Percentiles rank a stretch among this genome's conserved stretches.
phyloP scores from a whole-genome alignment of 306 rosid genomes.

The Sechiopsis laciniata region DNA sequence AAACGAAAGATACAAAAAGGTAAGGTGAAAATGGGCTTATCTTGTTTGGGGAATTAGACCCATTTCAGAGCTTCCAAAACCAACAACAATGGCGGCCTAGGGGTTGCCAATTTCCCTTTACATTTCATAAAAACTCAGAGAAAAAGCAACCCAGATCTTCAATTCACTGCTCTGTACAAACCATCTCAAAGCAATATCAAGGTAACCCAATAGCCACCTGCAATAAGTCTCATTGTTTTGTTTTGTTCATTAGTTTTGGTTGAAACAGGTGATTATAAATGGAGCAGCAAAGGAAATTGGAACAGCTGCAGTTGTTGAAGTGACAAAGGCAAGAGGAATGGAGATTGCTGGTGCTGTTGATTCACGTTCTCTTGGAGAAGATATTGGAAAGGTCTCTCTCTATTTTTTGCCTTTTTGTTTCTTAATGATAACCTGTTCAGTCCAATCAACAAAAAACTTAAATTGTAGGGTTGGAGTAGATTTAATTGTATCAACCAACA shows the following conservation, averaged over 20 bases:
- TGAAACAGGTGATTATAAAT: slow-evolving; percentile 58
- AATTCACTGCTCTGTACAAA: slow-evolving; percentile 53
- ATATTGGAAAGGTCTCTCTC: slow-evolving; percentile 38
- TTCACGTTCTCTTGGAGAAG: slow-evolving; percentile 43
- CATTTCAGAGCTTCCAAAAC: slow-evolving; percentile 24
- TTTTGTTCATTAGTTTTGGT: not conserved
- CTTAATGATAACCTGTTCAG: not conserved
- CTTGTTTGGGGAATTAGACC: slow-evolving; percentile 9
- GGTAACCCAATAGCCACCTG: slow-evolving; percentile 32
- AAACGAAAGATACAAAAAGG: no score
- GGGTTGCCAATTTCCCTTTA: slow-evolving; percentile 47
- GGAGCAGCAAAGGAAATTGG: slow-evolving; percentile 96
- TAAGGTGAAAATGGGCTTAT: no score
- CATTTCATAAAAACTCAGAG: slow-evolving; percentile 28
- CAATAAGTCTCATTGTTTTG: not conserved
- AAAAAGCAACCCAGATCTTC: slow-evolving; percentile 31
- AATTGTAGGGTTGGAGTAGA: no score
- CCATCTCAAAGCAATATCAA: slow-evolving; percentile 60
- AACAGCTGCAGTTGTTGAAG: slow-evolving; percentile 76
- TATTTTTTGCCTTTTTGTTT: not conserved
- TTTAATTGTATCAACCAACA: no score
- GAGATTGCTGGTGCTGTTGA: slow-evolving; percentile 58
- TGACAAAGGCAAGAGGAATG: slow-evolving; percentile 64
- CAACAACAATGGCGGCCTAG: slow-evolving; percentile 55
- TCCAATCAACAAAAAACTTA: no score